These are phyloP conservation scores for Pyrus communis DNA, from an alignment of 306 rosid species.

Conservation along the genomic window DNA sequence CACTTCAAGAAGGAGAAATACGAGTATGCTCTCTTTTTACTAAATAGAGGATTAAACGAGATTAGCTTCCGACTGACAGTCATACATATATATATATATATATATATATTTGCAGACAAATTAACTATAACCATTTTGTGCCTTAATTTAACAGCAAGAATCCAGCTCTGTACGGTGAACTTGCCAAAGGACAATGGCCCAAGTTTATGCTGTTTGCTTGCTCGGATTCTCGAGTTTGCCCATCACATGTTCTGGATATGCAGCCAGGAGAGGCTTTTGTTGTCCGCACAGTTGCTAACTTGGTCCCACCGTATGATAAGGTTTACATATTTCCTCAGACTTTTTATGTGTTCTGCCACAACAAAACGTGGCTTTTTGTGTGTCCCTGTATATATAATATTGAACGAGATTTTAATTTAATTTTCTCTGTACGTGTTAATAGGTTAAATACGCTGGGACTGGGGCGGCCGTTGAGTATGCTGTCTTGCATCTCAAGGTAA, in stretches of 20 bases:
- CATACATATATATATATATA: background rate
- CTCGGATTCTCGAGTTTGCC: conserved; percentile 97
- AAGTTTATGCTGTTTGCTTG: conserved; percentile 96
- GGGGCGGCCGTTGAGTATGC: conserved; percentile 92
- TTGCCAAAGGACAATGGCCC: conserved; percentile 92
- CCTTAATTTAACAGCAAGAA: conserved; percentile 39
- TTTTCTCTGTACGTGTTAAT: background rate
- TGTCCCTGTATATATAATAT: too few relatives aligned
- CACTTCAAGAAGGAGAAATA: conserved; percentile 91
- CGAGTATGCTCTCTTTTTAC: conserved; percentile 37
- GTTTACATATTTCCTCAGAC: conserved; percentile 13
- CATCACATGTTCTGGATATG: conserved; percentile 84
- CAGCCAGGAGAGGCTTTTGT: conserved; percentile 99
- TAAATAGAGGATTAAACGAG: too few relatives aligned
- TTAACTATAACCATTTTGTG: background rate
- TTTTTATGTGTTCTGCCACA: background rate
- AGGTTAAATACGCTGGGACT: conserved; percentile 55
- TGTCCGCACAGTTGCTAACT: conserved; percentile 93
- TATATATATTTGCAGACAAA: background rate
- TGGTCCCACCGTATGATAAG: conserved; percentile 86
- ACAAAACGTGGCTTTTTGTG: background rate
- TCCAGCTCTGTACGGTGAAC: conserved; percentile 78
- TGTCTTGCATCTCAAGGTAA: conserved; percentile 86
- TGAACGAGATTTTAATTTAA: background rate
- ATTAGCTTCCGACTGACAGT: too few relatives aligned